Evolutionary conservation across 2,329 filamentous ascomycete species (phyloP).

Genomic region (Hirsutella thompsonii): DNA sequence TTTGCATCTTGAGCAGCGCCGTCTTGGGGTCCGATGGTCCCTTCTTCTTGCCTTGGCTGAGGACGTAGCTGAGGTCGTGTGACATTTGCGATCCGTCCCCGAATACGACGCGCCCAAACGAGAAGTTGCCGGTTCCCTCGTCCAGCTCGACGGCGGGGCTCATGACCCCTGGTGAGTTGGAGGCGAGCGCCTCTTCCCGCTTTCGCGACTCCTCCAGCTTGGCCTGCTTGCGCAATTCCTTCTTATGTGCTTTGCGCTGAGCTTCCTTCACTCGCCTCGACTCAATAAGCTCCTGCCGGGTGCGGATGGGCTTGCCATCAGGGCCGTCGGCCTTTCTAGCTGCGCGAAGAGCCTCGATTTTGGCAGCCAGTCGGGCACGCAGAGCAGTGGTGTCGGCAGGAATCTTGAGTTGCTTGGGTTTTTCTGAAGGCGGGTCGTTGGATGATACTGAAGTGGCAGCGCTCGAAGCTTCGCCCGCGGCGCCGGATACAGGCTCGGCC

Average conservation of each 20-base stretch:
- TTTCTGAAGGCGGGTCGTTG: conserved; percentile 43
- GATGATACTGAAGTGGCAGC: conserved; percentile 59
- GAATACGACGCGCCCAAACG: conserved; percentile 87
- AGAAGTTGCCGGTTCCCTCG: conserved; percentile 53
- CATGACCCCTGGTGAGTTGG: conserved; percentile 48
- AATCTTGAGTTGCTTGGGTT: conserved; percentile 52
- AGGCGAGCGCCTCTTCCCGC: conserved; percentile 49
- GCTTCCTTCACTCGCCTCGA: conserved; percentile 77
- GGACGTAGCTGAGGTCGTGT: conserved; percentile 52
- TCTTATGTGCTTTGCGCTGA: conserved; percentile 77
- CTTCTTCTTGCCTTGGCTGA: conserved; percentile 48
- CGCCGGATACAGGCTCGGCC: conserved; percentile 23
- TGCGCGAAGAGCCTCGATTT: conserved; percentile 73
- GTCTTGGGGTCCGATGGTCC: conserved; percentile 77
- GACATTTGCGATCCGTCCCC: conserved; percentile 72
- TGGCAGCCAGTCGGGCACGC: conserved; percentile 65
- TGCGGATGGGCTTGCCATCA: conserved; percentile 65
- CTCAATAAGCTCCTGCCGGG: conserved; percentile 85
- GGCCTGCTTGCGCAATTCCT: conserved; percentile 63
- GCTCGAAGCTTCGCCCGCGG: conserved; percentile 35
- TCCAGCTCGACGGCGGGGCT: conserved; percentile 40
- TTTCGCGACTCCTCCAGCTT: conserved; percentile 66
- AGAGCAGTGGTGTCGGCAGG: conserved; percentile 63
- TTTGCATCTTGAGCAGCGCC: conserved; percentile 73
- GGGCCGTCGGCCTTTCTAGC: conserved; percentile 77